A percentile compares a stretch with the other conserved stretches of the same genome.
Conservation (phyloP, 306 rosid species). For the Vigna angularis region DNA sequence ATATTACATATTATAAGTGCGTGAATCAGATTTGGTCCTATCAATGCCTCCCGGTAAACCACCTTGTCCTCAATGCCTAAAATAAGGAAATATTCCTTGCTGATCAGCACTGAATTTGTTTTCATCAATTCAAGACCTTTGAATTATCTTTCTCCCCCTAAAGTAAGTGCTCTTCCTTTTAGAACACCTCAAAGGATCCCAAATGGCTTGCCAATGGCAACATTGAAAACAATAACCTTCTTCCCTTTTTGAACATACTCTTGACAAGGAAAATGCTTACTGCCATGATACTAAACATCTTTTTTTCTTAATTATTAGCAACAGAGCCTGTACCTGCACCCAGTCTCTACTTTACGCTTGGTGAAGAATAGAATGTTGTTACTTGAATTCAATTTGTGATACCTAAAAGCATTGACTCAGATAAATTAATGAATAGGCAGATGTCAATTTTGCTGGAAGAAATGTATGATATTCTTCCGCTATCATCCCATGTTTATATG, state of each 20-base stretch:
- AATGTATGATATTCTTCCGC: background rate
- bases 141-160: background rate
- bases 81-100: too few species aligned
- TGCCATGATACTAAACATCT: background rate
- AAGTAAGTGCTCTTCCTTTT: background rate
- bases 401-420: background rate
- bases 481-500: background rate
- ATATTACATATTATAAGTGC: background rate
- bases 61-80: too few species aligned
- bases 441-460: slow-evolving; percentile 16
- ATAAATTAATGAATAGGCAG: background rate
- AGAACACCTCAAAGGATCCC: background rate
- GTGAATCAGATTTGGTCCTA: too few species aligned
- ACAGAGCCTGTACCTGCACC: background rate
- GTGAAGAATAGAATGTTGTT: too few species aligned
- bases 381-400: background rate
- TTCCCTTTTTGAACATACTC: background rate
- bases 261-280: background rate
- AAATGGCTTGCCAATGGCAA: background rate
- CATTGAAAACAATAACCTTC: background rate
- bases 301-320: background rate
- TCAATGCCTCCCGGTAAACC: too few species aligned
- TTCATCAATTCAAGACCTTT: background rate
- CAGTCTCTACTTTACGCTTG: background rate
- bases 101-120: background rate